These are phyloP conservation scores for Malus hybrid DNA, from an alignment of 331 rosid genomes.

Conservation along the genomic window DNA sequence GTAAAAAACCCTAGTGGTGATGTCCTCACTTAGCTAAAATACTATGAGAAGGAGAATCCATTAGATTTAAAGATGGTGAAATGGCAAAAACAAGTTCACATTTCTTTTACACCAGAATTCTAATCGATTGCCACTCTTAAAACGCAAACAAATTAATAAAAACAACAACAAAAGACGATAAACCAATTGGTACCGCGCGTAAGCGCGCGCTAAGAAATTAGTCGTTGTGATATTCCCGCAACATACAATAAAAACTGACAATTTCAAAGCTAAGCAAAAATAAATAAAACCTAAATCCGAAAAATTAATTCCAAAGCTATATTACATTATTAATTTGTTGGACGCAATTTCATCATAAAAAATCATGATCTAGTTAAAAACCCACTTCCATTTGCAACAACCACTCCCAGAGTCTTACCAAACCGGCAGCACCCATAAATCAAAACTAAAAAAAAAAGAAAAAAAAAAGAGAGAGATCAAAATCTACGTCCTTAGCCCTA, in stretches of 20 bases:
- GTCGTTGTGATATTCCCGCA: background rate
- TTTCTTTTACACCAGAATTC: too few species aligned
- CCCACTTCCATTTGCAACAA: constrained; percentile 24
- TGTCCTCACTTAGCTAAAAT: background rate
- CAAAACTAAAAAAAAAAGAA: too few species aligned
- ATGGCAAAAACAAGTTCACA: too few species aligned
- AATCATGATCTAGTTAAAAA: background rate
- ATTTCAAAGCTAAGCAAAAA: background rate
- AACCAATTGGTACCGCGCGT: too few species aligned
- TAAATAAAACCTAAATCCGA: too few species aligned
- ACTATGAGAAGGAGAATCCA: background rate
- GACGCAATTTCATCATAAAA: constrained; percentile 40
- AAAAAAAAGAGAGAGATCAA: too few species aligned
- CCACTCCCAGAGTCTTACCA: constrained; percentile 19
- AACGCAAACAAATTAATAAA: background rate
- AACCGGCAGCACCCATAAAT: constrained; percentile 6
- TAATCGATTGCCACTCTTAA: too few species aligned
- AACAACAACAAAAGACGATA: too few species aligned
- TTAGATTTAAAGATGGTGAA: too few species aligned
- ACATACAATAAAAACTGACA: background rate
- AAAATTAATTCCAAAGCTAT: background rate
- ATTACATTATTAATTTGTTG: constrained; percentile 2
- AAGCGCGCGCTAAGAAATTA: rapidly evolving
- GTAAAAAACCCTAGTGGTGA: background rate
- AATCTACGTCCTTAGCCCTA: constrained; percentile 9